These are phyloP conservation scores for Chaetomium sp. DNA, from an alignment of 2,329 filamentous ascomycete genomes.

Conservation along the genomic window DNA sequence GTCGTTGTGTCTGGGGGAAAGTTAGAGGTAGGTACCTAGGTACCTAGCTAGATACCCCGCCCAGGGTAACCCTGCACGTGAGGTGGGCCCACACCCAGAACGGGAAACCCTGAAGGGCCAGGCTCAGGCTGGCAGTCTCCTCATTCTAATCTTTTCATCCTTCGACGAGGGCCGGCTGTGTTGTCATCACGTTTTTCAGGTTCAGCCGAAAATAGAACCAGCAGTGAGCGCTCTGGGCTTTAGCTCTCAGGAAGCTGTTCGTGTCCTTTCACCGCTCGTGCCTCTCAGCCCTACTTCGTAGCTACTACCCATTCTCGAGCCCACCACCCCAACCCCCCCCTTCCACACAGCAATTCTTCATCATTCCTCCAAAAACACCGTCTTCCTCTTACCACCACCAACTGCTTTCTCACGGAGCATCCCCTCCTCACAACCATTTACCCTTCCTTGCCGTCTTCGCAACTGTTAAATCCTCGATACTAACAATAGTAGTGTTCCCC, in stretches of 20 bases:
- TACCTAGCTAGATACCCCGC: too few species aligned
- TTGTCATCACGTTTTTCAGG: conserved; percentile 20
- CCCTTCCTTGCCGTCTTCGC: too few species aligned
- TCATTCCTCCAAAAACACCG: too few species aligned
- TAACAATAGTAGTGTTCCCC: too few species aligned
- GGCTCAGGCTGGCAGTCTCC: conserved; percentile 30
- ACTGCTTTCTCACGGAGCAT: too few species aligned
- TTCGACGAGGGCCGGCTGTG: conserved; percentile 17
- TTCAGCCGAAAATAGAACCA: background rate
- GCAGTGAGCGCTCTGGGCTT: background rate
- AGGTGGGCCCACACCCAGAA: conserved; percentile 40
- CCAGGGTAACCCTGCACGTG: too few species aligned
- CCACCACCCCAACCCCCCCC: conserved; percentile 22
- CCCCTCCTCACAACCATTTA: too few species aligned
- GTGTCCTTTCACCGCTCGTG: conserved; percentile 8
- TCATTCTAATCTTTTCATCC: conserved; percentile 26
- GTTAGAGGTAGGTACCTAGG: too few species aligned
- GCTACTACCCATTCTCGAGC: background rate
- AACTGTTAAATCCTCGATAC: too few species aligned
- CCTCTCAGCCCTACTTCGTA: conserved; percentile 14
- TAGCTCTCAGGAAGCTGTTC: background rate
- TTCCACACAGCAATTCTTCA: too few species aligned
- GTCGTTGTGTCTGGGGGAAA: too few species aligned
- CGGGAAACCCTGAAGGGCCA: conserved; percentile 29
- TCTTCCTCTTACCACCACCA: too few species aligned